A percentile compares a stretch with the other conserved stretches of the same genome.
phyloP scores from a whole-genome alignment of 306 rosid genomes.

The Glycine soja region DNA sequence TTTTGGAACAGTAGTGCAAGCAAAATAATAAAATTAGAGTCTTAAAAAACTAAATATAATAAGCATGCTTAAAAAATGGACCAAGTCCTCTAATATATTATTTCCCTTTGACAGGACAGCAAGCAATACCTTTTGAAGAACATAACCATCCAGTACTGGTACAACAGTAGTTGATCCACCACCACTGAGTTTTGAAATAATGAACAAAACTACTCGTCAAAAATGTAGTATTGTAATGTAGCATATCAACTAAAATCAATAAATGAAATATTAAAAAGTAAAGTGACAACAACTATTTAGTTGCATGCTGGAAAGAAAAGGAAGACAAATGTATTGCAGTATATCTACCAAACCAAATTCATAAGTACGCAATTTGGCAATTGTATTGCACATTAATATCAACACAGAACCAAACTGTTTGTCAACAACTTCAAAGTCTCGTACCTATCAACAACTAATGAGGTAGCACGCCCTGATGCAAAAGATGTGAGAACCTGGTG shows the following conservation, averaged over 20 bases:
- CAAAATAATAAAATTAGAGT: neutral
- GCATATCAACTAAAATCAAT: slow-evolving; percentile 41
- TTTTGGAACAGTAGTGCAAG: neutral
- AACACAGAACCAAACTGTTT: slow-evolving; percentile 24
- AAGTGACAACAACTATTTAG: slow-evolving; percentile 12
- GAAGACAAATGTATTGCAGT: neutral
- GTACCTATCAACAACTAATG: slow-evolving; percentile 95
- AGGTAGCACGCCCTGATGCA: slow-evolving; percentile 98
- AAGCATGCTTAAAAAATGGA: slow-evolving; percentile 4
- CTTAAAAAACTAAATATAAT: slow-evolving; percentile 15
- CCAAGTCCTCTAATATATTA: neutral
- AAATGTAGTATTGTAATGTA: slow-evolving; percentile 16
- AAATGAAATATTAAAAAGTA: neutral
- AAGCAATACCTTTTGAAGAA: slow-evolving; percentile 84
- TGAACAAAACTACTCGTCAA: slow-evolving; percentile 47
- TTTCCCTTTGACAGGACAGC: slow-evolving; percentile 18
- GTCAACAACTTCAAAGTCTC: slow-evolving; percentile 30
- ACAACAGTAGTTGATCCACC: slow-evolving; percentile 99
- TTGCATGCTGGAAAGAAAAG: neutral
- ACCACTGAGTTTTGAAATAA: slow-evolving; percentile 61
- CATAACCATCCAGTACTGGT: slow-evolving; percentile 97
- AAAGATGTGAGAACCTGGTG: slow-evolving; percentile 91
- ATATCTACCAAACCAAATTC: neutral
- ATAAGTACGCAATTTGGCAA: neutral
- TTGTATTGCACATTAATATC: neutral